Base-by-base conservation (phyloP, 2,329 filamentous ascomycete species). In the Mycocentrospora acerina region DNA sequence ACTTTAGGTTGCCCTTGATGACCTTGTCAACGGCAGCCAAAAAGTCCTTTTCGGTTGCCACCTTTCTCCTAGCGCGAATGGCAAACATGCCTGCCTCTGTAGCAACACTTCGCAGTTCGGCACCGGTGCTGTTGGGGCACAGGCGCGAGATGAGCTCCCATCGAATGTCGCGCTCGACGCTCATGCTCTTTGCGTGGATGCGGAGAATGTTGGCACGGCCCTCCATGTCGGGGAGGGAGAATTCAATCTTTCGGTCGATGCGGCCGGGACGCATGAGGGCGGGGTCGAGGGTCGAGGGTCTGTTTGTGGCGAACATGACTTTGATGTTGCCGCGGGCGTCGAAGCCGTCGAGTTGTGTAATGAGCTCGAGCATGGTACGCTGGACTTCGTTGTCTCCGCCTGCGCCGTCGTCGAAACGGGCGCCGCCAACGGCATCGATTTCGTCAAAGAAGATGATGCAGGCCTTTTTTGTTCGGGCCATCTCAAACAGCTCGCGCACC, bases 381-480 rank as follows among this genome's bases (percentile, higher is more conserved):
- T 97, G 91, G 6, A 97, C 91, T 69, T 97, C 91, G 66, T 97
- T 97, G 71, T 97, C 91, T 62, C 91, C 91, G 58, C 91, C 91
- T 48, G 91, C 91, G 53, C 91, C 91, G 58, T 97, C 91, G 61
- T 97, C 91, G 66, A 97, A 96, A 70, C 91, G 88, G 26, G 91
- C 91, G 57, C 91, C 91, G 64, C 91, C 91, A 38, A 97, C 88
- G 32, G 91, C 91, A 69, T 97, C 91, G 48, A 97, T 93, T 74
- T 98, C 93, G 68, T 98, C 93, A 64, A 95, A 95, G 83, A 98
- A 98, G 73, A 98, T 98, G 66, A 98, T 98, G 71, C 93, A 98
- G 1, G 93, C 93, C 74, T 98, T 98, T 81, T 98, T 98, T 40
- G 93, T 97, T 57, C 93, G 84, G 8, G 93, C 93, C 93, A 98